phyloP scores from a whole-genome alignment of 768 basidiomycete genomes.

The Boletus rubescentipes region DNA sequence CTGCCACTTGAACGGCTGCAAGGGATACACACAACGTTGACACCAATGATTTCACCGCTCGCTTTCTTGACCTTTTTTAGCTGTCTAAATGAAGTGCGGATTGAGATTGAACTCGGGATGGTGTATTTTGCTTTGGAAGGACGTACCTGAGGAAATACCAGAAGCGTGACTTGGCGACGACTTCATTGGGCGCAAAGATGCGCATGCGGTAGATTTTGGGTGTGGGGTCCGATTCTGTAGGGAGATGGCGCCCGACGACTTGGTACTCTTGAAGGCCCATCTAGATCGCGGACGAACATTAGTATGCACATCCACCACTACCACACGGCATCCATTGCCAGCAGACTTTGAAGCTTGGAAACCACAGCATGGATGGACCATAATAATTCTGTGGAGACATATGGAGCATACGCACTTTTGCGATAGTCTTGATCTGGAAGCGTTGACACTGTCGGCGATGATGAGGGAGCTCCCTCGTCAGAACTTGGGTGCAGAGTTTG shows the following conservation, averaged over 20 bases:
- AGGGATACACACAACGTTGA: conserved; percentile 90
- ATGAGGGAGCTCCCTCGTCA: conserved; percentile 11
- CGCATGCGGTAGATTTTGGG: conserved; percentile 99
- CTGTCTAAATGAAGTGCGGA: conserved; percentile 52
- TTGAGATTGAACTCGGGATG: not conserved
- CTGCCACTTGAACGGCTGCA: conserved; percentile 85
- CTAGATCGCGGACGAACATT: conserved; percentile 31
- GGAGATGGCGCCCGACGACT: conserved; percentile 96
- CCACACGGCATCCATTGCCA: conserved; percentile 33
- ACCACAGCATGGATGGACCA: not conserved
- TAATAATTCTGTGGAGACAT: not conserved
- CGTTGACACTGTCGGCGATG: conserved; percentile 30
- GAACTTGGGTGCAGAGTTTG: conserved; percentile 25
- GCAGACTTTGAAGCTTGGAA: not conserved
- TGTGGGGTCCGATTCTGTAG: conserved; percentile 87
- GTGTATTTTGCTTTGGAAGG: not conserved
- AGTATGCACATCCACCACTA: conserved; percentile 21
- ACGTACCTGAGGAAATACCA: conserved; percentile 96
- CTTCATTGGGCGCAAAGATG: conserved; percentile 98
- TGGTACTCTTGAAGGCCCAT: conserved; percentile 92
- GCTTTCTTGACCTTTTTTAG: conserved; percentile 99
- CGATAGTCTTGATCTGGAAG: conserved; percentile 20
- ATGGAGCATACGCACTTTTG: conserved; percentile 30
- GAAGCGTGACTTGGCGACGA: conserved; percentile 98
- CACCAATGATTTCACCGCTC: conserved; percentile 97